Evolutionary conservation across 1,284 basidiomycete species (phyloP).

Genomic region (Trichosporon coremiiforme): DNA sequence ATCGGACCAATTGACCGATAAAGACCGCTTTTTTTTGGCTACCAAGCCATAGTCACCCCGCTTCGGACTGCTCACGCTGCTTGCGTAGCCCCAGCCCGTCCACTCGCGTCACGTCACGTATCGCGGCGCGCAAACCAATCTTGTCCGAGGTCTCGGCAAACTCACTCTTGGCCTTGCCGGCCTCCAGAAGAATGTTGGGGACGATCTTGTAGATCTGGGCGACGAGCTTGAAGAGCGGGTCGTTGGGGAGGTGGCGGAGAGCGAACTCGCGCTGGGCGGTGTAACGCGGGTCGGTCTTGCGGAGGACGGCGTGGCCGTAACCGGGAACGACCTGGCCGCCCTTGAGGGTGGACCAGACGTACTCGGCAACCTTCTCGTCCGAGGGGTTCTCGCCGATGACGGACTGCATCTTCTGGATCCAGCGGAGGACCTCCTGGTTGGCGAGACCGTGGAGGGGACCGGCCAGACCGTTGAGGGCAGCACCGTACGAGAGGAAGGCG

Average conservation of each 20-base stretch:
- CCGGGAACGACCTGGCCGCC: constrained; percentile 89
- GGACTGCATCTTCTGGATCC: constrained; percentile 85
- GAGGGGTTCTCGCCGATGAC: constrained; percentile 78
- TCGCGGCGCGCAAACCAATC: neutral
- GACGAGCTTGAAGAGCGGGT: constrained; percentile 90
- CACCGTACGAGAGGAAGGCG: constrained; percentile 93
- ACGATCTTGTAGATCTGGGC: constrained; percentile 91
- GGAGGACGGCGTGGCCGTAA: constrained; percentile 93
- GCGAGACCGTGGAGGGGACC: constrained; percentile 92
- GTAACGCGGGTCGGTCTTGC: constrained; percentile 98
- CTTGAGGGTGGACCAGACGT: constrained; percentile 91
- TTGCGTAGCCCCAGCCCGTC: neutral
- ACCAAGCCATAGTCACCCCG: too few relatives aligned
- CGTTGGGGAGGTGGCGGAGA: constrained; percentile 79
- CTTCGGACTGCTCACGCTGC: neutral
- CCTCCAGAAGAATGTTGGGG: constrained; percentile 87
- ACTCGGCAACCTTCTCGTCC: constrained; percentile 84
- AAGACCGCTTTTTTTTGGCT: constrained; percentile 11
- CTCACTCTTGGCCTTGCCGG: constrained; percentile 83
- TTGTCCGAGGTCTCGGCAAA: constrained; percentile 62
- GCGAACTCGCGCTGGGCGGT: constrained; percentile 93
- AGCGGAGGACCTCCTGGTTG: constrained; percentile 89
- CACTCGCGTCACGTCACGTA: constrained; percentile 15
- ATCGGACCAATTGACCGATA: constrained; percentile 19
- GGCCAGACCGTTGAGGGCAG: constrained; percentile 93